These are phyloP conservation scores for Calycina marina DNA, from an alignment of 2,329 filamentous ascomycete genomes.

Conservation along the genomic window DNA sequence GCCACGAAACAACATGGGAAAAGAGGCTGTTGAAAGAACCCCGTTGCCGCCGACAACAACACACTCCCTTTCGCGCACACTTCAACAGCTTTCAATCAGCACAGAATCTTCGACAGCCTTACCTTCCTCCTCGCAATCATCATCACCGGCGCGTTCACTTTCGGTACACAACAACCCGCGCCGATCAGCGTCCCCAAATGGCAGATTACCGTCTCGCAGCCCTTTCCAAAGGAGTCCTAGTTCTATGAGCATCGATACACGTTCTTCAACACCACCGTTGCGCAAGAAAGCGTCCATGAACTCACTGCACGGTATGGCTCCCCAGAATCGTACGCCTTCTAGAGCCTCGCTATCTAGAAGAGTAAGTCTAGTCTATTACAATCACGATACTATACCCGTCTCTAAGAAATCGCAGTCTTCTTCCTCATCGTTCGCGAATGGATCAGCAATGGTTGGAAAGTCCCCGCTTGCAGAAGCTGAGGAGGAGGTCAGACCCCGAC, in stretches of 20 bases:
- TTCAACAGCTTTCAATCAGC: conserved; percentile 27
- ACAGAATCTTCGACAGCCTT: conserved; percentile 9
- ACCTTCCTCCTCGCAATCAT: conserved; percentile 8
- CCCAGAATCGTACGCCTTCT: conserved; percentile 24
- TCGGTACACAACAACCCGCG: conserved; percentile 7
- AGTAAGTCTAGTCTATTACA: too few relatives aligned
- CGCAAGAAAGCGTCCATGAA: conserved; percentile 28
- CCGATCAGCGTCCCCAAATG: conserved; percentile 14
- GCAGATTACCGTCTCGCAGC: conserved; percentile 13
- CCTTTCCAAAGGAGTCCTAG: conserved; percentile 26
- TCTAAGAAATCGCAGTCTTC: conserved; percentile 27
- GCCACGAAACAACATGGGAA: conserved; percentile 5
- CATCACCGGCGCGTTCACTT: conserved; percentile 6
- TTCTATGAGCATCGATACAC: conserved; percentile 27
- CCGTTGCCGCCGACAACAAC: conserved; percentile 10
- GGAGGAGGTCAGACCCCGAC: conserved; percentile 23
- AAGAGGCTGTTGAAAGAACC: conserved; percentile 4
- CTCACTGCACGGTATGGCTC: conserved; percentile 26
- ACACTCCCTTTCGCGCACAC: conserved; percentile 20
- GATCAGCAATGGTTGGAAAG: conserved; percentile 24
- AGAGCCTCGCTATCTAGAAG: conserved; percentile 15
- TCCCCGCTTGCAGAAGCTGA: conserved; percentile 25
- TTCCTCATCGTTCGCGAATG: conserved; percentile 26
- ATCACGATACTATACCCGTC: too few relatives aligned
- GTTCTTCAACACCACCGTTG: conserved; percentile 28